Evolutionary conservation across 176 grass and related monocot species (phyloP).

Genomic region (Eleusine indica): DNA sequence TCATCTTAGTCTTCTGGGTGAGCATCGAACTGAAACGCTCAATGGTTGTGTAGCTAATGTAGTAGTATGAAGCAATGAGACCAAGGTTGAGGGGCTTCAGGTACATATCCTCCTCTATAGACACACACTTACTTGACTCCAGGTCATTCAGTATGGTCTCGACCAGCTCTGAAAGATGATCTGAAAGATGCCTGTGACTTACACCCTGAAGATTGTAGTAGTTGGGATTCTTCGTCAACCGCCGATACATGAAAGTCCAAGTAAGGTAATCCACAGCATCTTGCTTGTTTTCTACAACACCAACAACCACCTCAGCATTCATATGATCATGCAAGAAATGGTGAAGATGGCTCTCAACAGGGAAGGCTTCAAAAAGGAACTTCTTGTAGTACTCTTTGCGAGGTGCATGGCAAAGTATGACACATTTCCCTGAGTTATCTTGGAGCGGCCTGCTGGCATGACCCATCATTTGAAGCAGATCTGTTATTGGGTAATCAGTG

Average conservation of each 20-base stretch:
- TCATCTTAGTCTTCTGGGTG: constrained; percentile 90
- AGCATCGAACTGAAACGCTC: constrained; percentile 89
- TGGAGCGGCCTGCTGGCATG: constrained; percentile 92
- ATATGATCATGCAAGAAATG: constrained; percentile 96
- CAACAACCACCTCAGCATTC: constrained; percentile 93
- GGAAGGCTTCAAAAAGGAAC: constrained; percentile 90
- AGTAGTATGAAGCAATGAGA: constrained; percentile 95
- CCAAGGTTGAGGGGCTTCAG: constrained; percentile 95
- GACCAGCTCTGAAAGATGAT: constrained; percentile 85
- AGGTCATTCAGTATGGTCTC: constrained; percentile 76
- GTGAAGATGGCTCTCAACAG: constrained; percentile 92
- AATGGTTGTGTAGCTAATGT: constrained; percentile 87
- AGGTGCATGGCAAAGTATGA: constrained; percentile 96
- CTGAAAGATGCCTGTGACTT: constrained; percentile 89
- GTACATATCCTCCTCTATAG: constrained; percentile 96
- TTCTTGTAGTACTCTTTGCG: constrained; percentile 98
- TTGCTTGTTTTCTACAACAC: constrained; percentile 87
- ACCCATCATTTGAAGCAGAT: constrained; percentile 98
- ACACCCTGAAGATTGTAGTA: constrained; percentile 98
- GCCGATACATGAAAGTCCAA: constrained; percentile 94
- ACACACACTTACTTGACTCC: constrained; percentile 82
- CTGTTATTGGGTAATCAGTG: constrained; percentile 95
- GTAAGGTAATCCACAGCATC: constrained; percentile 99
- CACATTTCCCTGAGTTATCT: constrained; percentile 92
- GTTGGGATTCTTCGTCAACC: constrained; percentile 90